Conservation (phyloP, 768 basidiomycete genomes). For the Sarcodon sp. region DNA sequence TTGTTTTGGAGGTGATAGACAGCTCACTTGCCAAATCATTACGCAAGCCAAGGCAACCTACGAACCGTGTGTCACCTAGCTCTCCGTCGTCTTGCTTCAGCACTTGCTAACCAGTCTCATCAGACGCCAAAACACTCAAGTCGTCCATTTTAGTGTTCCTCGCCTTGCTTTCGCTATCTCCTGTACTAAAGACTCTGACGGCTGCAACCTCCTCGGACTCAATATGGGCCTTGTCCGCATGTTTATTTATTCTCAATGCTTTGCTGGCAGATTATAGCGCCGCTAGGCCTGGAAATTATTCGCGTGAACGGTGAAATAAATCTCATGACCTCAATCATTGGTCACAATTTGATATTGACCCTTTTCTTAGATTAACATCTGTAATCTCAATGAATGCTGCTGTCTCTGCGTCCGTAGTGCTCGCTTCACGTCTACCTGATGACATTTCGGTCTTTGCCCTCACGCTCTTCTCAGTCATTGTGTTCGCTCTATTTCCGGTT, state of each 20-base stretch:
- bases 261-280: constrained; percentile 75
- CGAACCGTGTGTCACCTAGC: constrained; percentile 18
- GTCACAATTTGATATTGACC: constrained; percentile 4
- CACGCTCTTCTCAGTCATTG: constrained; percentile 69
- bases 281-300: constrained; percentile 25
- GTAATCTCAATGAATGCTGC: constrained; percentile 86
- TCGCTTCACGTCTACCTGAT: constrained; percentile 78
- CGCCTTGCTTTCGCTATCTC: constrained; percentile 79
- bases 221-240: constrained; percentile 89
- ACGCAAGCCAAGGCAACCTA: constrained; percentile 9
- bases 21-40: constrained; percentile 10
- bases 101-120: background rate
- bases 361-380: constrained; percentile 48
- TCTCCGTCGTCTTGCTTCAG: background rate
- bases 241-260: constrained; percentile 70
- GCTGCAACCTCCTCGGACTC: constrained; percentile 94
- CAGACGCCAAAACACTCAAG: constrained; percentile 64
- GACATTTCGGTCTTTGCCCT: constrained; percentile 85
- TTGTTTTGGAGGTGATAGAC: constrained; percentile 46
- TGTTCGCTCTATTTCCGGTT: constrained; percentile 77
- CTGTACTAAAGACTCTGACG: constrained; percentile 84
- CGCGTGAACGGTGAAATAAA: constrained; percentile 42
- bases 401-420: constrained; percentile 83
- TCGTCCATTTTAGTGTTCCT: constrained; percentile 83
- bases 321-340: constrained; percentile 1